Conservation (phyloP, 108 stramenopile genomes). For the Cyclotella cryptica region DNA sequence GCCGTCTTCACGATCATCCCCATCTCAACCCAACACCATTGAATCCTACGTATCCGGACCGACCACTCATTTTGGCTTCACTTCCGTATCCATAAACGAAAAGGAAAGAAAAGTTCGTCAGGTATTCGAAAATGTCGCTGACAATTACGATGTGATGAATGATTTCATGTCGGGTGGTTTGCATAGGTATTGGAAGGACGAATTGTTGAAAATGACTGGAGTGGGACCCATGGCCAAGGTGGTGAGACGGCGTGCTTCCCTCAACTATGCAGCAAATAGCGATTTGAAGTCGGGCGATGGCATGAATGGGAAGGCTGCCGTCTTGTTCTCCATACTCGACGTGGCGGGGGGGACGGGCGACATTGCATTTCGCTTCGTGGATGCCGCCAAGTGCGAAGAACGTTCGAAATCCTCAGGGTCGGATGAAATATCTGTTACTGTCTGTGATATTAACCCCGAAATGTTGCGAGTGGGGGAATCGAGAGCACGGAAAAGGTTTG, state of each 20-base stretch:
- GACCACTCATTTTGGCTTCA: slow-evolving; percentile 87
- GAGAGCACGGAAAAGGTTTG: slow-evolving; percentile 68
- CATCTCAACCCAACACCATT: not conserved
- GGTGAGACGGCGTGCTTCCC: slow-evolving; percentile 57
- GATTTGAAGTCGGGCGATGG: not conserved
- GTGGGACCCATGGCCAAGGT: slow-evolving; percentile 69
- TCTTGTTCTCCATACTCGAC: slow-evolving; percentile 77
- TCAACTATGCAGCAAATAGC: slow-evolving; percentile 11
- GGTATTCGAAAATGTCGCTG: slow-evolving; percentile 92
- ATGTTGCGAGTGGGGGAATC: slow-evolving; percentile 95
- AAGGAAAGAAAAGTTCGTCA: slow-evolving; percentile 81
- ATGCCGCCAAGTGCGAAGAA: slow-evolving; percentile 74
- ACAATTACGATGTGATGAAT: slow-evolving; percentile 98
- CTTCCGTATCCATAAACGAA: slow-evolving; percentile 67
- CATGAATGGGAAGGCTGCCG: not conserved
- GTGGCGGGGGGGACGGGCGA: slow-evolving; percentile 99
- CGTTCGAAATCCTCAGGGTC: slow-evolving; percentile 57
- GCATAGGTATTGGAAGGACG: slow-evolving; percentile 98
- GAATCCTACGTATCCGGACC: slow-evolving; percentile 45
- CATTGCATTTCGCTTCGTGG: slow-evolving; percentile 94
- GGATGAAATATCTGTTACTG: slow-evolving; percentile 85
- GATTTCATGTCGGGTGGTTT: slow-evolving; percentile 96
- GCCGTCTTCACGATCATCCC: not conserved
- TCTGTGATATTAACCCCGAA: slow-evolving; percentile 97
- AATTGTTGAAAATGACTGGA: slow-evolving; percentile 79